Base-by-base conservation (phyloP, 1,139 yeast species). In the Nakaseomyces sp. region DNA sequence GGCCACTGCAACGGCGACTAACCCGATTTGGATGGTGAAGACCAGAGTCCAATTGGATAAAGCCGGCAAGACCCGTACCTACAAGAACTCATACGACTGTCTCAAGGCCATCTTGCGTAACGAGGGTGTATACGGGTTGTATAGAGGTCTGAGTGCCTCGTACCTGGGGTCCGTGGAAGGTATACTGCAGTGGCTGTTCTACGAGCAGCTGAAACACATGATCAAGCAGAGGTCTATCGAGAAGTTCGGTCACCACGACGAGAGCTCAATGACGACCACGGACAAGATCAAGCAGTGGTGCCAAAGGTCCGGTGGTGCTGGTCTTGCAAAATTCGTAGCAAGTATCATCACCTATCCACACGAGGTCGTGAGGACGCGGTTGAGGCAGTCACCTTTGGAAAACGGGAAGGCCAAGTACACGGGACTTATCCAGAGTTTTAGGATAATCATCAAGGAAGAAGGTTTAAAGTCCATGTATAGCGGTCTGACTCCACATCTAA, bases 21-120 rank as follows among this genome's bases (percentile, higher is more conserved):
- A 93, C 61, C 99, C 99, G n/a, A 93, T 93, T 45, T 93, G 99
- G 99, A 71, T 93, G 51, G 82, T 93, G 47, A 93, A 93, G 64
- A 93, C 99, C 0, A 74, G 99, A 57, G 73, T 93, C 41, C 99
- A 93, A 60, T 72, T 93, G 46, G 98, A 91, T 63, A 84, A 81
- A 60, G 63, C 68, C 1, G 63, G 65, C 2, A 56, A 53, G 12
- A 53, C 61, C 1, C 77, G 80, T 5, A 73, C 74, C 52, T 91
- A 89, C 63, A 81, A 74, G 48, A 89, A 84, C 64, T 85, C 96
- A 5, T 74, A 81, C 75, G 97, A 91, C 61, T 91, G 97, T 62
- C 63, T 86, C 33, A 72, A 69, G 48, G 76, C 82, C 52, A 83
- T 88, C 5, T 54, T 88, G 10, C 73, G 72, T 50, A 71, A 75